Evolutionary conservation across 176 grass and related monocot species (phyloP), one percentile per base, ranked within the genome.

Genomic region (Cenchrus americanus): DNA sequence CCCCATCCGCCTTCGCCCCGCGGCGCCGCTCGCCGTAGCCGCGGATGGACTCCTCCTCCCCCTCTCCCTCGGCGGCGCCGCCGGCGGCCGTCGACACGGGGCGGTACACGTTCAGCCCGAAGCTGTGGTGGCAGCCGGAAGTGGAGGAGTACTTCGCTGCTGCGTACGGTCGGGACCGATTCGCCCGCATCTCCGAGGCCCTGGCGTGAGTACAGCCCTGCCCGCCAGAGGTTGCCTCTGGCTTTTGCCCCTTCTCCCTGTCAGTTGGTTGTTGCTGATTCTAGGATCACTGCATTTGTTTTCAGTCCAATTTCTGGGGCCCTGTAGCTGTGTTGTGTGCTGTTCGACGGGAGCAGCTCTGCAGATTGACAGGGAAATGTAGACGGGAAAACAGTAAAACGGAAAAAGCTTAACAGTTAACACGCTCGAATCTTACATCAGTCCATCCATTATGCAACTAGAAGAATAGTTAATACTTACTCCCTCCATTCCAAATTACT

Each of bases 91-190:
- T 18, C 26, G 89, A 73, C 23, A 57, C 34, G 75, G 85, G 47
- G 34, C 85, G 93, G 18, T 87, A 93, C 80, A 76, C 84, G 27
- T 98, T 85, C 87, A 87, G 69, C 41, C 96, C 96, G 66, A 82
- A 14, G 50, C 83, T 98, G 62, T 86, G 84, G 46, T 98, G 96
- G 96, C 88, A 98, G 54, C 89, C 91, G 34, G 82, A 93, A 24
- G 93, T 98, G 2, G 89, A 95, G 82, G 89, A 87, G 80, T 98
- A 98, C 83, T 93, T 98, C 77, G 62, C 69, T 43, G 52, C 52
- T 8, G 91, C 96, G 75, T 95, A 98, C 63, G 96, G 96, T 19
- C 79, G 82, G 30, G 85, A 93, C 14, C 85, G 79, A 62, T 95
- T 98, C 69, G 76, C 85, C 24, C 85, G 87, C 61, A 98, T 98